phyloP scores from a whole-genome alignment of 352 stramenopile species.

The Pythium utonaiense region DNA sequence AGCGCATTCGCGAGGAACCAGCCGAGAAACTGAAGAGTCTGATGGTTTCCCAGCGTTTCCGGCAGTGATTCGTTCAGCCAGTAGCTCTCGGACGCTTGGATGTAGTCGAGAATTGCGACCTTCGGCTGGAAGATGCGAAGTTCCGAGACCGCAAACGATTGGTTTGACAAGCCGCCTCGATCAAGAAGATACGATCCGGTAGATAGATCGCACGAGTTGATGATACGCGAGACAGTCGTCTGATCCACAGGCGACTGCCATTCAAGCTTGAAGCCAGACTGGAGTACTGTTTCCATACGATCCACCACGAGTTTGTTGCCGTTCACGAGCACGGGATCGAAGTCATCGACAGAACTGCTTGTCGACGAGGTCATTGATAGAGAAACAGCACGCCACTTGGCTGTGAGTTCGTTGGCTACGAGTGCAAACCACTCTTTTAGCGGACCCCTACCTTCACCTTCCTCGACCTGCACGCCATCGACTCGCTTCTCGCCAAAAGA shows the following conservation, averaged over 20 bases:
- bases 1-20: conserved; percentile 64
- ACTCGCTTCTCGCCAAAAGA: conserved; percentile 71
- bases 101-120: conserved; percentile 44
- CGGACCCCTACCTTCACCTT: conserved; percentile 71
- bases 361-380: conserved; percentile 4
- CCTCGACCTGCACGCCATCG: conserved; percentile 52
- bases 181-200: conserved; percentile 48
- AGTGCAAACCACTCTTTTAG: conserved; percentile 75
- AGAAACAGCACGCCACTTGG: conserved; percentile 42
- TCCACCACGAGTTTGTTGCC: conserved; percentile 48
- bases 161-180: conserved; percentile 27
- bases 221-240: conserved; percentile 32
- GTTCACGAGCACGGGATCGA: conserved; percentile 33
- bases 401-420: conserved; percentile 31
- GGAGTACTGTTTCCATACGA: conserved; percentile 16
- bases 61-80: conserved; percentile 47
- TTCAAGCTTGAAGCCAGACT: conserved; percentile 30
- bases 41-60: conserved; percentile 33
- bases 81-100: conserved; percentile 57
- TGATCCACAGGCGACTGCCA: conserved; percentile 39
- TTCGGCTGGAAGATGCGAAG: conserved; percentile 41
- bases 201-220: conserved; percentile 40
- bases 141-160: conserved; percentile 38
- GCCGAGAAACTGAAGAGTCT: conserved; percentile 42
- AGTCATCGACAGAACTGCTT: conserved; percentile 7